Base-by-base conservation (phyloP, 2,329 filamentous ascomycete species). In the Aspergillus sp. region DNA sequence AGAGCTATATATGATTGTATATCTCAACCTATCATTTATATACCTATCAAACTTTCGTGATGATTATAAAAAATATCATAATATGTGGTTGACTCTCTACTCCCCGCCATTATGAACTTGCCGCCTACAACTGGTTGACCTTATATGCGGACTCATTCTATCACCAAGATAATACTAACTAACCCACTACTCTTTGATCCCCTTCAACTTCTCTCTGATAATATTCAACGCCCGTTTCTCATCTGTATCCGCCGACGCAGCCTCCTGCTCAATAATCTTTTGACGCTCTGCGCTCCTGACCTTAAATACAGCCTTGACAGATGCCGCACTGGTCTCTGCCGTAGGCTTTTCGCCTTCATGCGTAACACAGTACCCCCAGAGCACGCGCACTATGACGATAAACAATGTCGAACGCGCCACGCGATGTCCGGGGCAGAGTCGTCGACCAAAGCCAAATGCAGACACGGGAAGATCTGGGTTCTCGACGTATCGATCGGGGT, bases 401-500 rank as follows among this genome's bases (percentile, higher is more conserved):
- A 43, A 39, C 9, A 46, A 31, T 27, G 36, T 41, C n/a, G 31
- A 31, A 1, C 38, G 37, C 5, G 45, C 45, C 10, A 44, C 26
- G 7, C 38, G 35, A 19, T 47, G 38, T 3, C 46, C 46, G 1
- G 46, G 44, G 31, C 49, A 51, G 8, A 39, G 10, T 29, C 49
- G 37, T 27, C 49, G 33, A 5, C 48, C 48, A 35, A 49, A 51
- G 2, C 49, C 49, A 43, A 49, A 51, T 5, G 37, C 42, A 11
- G 40, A 39, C 19, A 48, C 37, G 8, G 44, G 37, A 29, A 43
- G 39, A 7, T 36, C 38, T 0, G 42, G 44, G 11, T 47, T 39
- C 27, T 47, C 43, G 10, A 67, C 52, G 46, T 66, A 70, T 32
- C 66, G 57, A 4, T 54, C 54, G 1, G 66, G 68, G 8, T 64